Evolutionary conservation across 2,329 filamentous ascomycete species (phyloP), one percentile per base, ranked within the genome.

Genomic region (Ceratocystis destructans): DNA sequence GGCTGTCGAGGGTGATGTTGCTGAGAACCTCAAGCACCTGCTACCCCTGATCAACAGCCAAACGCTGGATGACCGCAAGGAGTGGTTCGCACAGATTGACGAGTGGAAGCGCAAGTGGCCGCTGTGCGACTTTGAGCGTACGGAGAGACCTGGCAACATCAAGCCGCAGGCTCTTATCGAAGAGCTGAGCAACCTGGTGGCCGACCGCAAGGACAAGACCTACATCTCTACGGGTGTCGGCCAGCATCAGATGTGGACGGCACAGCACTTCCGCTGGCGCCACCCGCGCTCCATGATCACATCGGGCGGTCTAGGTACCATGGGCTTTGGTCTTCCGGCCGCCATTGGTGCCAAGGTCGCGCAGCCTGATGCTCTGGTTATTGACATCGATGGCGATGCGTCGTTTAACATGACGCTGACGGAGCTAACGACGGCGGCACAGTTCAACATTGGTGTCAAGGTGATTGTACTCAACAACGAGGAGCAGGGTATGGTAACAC

Each of bases 351-450:
- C 91, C 72, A 96, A 96, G 81, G 93, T 96, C 8, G 80, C 80
- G n/a, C 76, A 77, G 68, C 82, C 82, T 0, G 89, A 96, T 64
- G 86, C 89, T 69, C 84, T 96, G 63, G 93, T 97, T 68, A 85
- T 97, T 68, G 93, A 97, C 76, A 95, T 97, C 72, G 94, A 99
- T 74, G 94, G 94, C 69, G 94, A 97, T 75, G 94, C 93, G n/a
- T 96, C 92, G 2, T 97, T 99, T 80, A 90, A 90, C 82, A 97
- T 99, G 94, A 97, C 94, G 5, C 82, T 96, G 68, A 96, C 93
- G 1, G 94, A 99, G 79, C 85, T 99, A 64, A 89, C 88, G 59
- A 96, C 93, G 1, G 92, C 92, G 53, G 85, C 89, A 7, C 92
- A 99, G 78, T 97, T 97, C 81, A 89, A 94, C 79, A 96, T 97